phyloP scores from a whole-genome alignment of 2,329 filamentous ascomycete genomes.

The Macrophomina tecta region DNA sequence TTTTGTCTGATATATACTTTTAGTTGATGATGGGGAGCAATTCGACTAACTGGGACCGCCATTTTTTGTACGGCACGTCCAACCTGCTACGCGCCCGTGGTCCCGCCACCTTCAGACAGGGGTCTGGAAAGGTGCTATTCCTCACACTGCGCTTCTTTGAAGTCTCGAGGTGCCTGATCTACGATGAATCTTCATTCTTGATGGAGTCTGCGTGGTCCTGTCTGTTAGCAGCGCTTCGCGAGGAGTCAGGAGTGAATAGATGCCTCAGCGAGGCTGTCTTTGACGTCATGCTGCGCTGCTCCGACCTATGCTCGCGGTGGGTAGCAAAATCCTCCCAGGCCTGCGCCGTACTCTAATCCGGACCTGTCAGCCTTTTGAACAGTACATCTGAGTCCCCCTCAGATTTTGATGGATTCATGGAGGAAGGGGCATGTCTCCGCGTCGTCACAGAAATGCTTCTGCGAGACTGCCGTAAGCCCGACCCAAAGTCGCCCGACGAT shows the following conservation, averaged over 20 bases:
- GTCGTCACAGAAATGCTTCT: background rate
- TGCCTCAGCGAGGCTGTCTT: background rate
- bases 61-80: conserved; percentile 20
- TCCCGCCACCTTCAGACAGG: background rate
- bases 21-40: conserved; percentile 15
- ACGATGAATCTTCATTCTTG: background rate
- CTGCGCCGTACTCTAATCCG: background rate
- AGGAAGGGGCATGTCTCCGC: background rate
- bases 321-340: no score
- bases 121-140: background rate
- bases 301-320: background rate
- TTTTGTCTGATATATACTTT: background rate
- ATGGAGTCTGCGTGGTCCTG: background rate
- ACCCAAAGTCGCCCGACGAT: background rate
- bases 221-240: background rate
- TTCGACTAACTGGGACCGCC: conserved; percentile 8
- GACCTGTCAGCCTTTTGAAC: background rate
- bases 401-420: background rate
- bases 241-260: background rate
- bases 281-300: background rate
- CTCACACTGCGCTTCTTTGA: conserved; percentile 3
- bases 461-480: background rate
- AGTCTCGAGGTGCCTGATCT: background rate
- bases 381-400: background rate
- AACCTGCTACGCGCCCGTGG: background rate